Evolutionary conservation across 495 filamentous ascomycete genomes (phyloP), one percentile per base, ranked within the genome.

Genomic region (Penicillium turbatum): DNA sequence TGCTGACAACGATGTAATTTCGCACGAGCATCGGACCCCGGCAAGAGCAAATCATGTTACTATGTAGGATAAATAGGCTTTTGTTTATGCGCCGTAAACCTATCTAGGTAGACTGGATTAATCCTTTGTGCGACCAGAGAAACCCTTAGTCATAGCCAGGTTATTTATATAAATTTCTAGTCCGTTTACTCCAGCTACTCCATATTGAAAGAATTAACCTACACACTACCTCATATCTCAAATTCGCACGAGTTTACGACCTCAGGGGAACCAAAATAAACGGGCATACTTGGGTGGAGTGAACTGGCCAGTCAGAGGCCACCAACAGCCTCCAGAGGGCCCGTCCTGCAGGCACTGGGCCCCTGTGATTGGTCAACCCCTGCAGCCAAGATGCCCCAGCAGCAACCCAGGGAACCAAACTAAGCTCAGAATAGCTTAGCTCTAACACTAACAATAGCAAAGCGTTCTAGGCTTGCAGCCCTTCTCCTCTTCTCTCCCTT

Each of bases 401-500:
- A 43, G 34, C 48, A 12, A 13, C 46, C 46, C 47, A 49, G 38
- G 35, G 47, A 49, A 31, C 35, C 6, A 19, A 11, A 13, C 49
- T 51, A 51, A 51, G 8, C 49, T 21, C 2, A 5, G 16, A 32
- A 26, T 6, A 43, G 49, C 26, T 51, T 51, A 51, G 49, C 49
- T 16, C 38, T 24, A 24, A 17, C 16, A 38, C 39, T 40, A 51
- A 51, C 49, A 51, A 51, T 51, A 51, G 49, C 40, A 35, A 43
- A 38, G 42, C 36, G 43, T 48, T 54, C 53, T 54, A 50, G 49
- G 49, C 39, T 52, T 51, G 26, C 57, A 47, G 54, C 52, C 36
- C 46, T 51, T 55, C 51, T 53, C 49, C 44, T 39, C 44, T 56
- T 65, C 60, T 24, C 59, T 52, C 55, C 60, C 59, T 66, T 62